Evolutionary conservation across 176 grass and related monocot genomes (phyloP).

Genomic region (Ampelocalamus luodianensis): DNA sequence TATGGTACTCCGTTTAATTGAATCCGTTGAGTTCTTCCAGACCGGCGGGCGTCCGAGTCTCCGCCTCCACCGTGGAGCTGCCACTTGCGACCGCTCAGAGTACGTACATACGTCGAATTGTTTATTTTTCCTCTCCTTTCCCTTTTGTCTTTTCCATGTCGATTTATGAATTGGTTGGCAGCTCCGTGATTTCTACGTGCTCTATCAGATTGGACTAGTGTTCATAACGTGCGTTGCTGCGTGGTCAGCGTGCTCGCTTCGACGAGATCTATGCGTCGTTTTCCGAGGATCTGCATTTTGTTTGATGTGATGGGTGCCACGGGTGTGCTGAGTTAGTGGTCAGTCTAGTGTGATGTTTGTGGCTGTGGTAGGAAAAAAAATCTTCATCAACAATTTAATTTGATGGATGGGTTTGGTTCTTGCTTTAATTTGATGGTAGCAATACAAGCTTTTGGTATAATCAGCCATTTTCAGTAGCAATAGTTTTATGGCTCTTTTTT

Average conservation of each 20-base stretch:
- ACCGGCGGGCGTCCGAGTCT: too few relatives aligned
- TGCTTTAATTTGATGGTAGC: not conserved
- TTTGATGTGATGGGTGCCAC: not conserved
- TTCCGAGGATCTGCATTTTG: too few relatives aligned
- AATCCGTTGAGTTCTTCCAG: too few relatives aligned
- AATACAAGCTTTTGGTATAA: too few relatives aligned
- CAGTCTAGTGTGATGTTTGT: too few relatives aligned
- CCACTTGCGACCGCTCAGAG: too few relatives aligned
- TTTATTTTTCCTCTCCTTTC: too few relatives aligned
- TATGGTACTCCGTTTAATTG: too few relatives aligned
- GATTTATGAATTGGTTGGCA: not conserved
- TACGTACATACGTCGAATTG: too few relatives aligned
- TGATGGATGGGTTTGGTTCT: not conserved
- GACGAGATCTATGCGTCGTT: not conserved
- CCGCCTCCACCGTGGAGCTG: too few relatives aligned
- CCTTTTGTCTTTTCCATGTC: too few relatives aligned
- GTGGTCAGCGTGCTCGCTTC: constrained; percentile 12
- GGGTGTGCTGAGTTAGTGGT: not conserved
- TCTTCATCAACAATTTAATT: not conserved
- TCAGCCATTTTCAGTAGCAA: too few relatives aligned
- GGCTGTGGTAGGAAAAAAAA: not conserved
- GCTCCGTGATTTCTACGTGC: not conserved
- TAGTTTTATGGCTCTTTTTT: not conserved
- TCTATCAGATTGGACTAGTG: not conserved
- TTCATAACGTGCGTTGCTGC: not conserved